phyloP scores from a whole-genome alignment of 1,284 basidiomycete species.

The Mrakiaceae sp. region DNA sequence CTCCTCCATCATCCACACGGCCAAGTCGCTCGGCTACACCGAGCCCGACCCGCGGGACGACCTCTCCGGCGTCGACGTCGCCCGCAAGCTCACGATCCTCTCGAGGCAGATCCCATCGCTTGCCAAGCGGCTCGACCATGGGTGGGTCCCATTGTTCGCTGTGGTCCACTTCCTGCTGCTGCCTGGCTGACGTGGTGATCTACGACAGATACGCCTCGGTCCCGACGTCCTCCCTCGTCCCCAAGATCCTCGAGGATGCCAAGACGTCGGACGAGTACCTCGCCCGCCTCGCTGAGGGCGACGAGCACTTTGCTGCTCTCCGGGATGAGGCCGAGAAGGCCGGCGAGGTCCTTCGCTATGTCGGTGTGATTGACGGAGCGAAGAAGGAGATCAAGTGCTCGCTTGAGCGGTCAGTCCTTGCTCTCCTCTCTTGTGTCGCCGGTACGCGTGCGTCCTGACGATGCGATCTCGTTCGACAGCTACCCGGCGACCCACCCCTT shows the following conservation, averaged over 20 bases:
- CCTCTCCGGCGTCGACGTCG: constrained; percentile 90
- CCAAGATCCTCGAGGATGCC: constrained; percentile 55
- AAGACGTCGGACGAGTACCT: constrained; percentile 72
- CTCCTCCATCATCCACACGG: constrained; percentile 77
- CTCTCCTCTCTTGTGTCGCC: not conserved
- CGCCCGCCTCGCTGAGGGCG: constrained; percentile 66
- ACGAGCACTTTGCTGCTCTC: constrained; percentile 64
- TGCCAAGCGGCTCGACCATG: not conserved
- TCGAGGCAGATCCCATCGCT: constrained; percentile 26
- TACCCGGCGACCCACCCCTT: constrained; percentile 85
- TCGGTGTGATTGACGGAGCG: constrained; percentile 82
- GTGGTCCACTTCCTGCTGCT: constrained; percentile 34
- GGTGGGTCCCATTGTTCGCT: constrained; percentile 36
- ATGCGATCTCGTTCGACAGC: constrained; percentile 36
- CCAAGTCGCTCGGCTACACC: constrained; percentile 89
- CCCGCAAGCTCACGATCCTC: constrained; percentile 91
- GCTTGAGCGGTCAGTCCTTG: constrained; percentile 56
- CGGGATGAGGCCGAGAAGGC: constrained; percentile 64
- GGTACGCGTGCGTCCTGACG: not conserved
- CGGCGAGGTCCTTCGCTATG: constrained; percentile 78
- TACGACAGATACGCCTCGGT: constrained; percentile 65
- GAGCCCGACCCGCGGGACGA: constrained; percentile 97
- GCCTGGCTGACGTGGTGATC: constrained; percentile 18
- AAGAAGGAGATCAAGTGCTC: constrained; percentile 68
- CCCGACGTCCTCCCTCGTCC: constrained; percentile 74